Evolutionary conservation across 1,284 basidiomycete species (phyloP).

Genomic region (Malassezia vespertilionis): DNA sequence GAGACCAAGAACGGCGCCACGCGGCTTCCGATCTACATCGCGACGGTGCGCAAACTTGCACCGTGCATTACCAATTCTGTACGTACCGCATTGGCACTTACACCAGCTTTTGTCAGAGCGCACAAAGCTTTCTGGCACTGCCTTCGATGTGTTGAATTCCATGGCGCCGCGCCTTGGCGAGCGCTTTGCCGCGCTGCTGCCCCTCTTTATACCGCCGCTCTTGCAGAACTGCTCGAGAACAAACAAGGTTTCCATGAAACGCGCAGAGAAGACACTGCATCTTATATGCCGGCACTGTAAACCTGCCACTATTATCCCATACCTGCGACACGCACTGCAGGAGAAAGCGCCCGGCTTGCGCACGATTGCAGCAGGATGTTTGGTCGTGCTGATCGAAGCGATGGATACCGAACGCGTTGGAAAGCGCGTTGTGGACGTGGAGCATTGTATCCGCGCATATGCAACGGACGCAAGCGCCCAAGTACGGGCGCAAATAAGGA

Average conservation of each 20-base stretch:
- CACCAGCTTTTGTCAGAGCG: slow-evolving; percentile 51
- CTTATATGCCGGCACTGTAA: slow-evolving; percentile 50
- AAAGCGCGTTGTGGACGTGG: slow-evolving; percentile 45
- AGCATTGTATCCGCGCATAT: slow-evolving; percentile 48
- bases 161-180: slow-evolving; percentile 50
- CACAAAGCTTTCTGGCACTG: slow-evolving; percentile 50
- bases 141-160: slow-evolving; percentile 50
- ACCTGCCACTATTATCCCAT: slow-evolving; percentile 41
- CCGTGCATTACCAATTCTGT: slow-evolving; percentile 23
- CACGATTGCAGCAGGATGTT: slow-evolving; percentile 17
- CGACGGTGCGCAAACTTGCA: slow-evolving; percentile 21
- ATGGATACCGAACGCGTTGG: slow-evolving; percentile 37
- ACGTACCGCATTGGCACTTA: neutral
- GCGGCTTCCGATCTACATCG: slow-evolving; percentile 25
- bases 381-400: slow-evolving; percentile 39
- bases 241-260: slow-evolving; percentile 51
- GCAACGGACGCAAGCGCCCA: slow-evolving; percentile 51
- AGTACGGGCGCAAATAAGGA: slow-evolving; percentile 49
- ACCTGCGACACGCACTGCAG: slow-evolving; percentile 47
- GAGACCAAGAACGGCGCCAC: slow-evolving; percentile 34
- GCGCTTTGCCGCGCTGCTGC: slow-evolving; percentile 49
- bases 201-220: slow-evolving; percentile 50
- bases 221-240: slow-evolving; percentile 50
- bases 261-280: slow-evolving; percentile 50
- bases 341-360: slow-evolving; percentile 46